Conservation (phyloP, 2,329 filamentous ascomycete species). For the Aureobasidium sp. region DNA sequence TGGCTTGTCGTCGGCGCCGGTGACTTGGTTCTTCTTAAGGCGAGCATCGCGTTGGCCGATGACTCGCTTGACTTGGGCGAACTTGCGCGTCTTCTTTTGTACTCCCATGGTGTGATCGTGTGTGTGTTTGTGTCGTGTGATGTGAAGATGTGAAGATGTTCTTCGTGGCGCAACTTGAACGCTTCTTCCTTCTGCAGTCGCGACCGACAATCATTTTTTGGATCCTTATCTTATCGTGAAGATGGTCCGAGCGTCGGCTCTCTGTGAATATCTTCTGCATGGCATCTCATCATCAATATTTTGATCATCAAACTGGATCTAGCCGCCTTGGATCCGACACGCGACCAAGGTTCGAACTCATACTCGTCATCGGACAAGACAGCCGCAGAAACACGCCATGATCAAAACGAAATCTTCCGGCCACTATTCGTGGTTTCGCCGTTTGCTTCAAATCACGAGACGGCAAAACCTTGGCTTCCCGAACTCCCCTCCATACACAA, state of each 20-base stretch:
- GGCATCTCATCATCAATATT: too few relatives aligned
- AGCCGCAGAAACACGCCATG: not conserved
- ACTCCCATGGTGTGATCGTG: constrained; percentile 74
- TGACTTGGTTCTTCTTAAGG: constrained; percentile 82
- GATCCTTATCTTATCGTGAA: too few relatives aligned
- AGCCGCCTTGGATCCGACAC: not conserved
- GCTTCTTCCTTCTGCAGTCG: too few relatives aligned
- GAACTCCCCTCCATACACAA: too few relatives aligned
- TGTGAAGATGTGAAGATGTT: too few relatives aligned
- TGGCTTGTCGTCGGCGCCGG: constrained; percentile 64
- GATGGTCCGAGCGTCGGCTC: too few relatives aligned
- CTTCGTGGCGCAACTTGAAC: too few relatives aligned
- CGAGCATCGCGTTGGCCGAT: constrained; percentile 85
- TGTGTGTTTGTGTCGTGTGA: not conserved
- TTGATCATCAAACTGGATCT: too few relatives aligned
- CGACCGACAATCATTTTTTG: too few relatives aligned
- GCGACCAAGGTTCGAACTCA: not conserved
- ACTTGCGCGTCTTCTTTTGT: constrained; percentile 92
- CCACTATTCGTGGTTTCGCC: not conserved
- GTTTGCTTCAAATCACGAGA: constrained; percentile 6
- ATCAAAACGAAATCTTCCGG: not conserved
- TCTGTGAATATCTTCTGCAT: too few relatives aligned
- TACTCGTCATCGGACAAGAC: not conserved
- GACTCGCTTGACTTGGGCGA: constrained; percentile 83
- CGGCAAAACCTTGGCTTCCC: constrained; percentile 8